phyloP scores from a whole-genome alignment of 2,329 filamentous ascomycete genomes.

The Whalleya microplaca region DNA sequence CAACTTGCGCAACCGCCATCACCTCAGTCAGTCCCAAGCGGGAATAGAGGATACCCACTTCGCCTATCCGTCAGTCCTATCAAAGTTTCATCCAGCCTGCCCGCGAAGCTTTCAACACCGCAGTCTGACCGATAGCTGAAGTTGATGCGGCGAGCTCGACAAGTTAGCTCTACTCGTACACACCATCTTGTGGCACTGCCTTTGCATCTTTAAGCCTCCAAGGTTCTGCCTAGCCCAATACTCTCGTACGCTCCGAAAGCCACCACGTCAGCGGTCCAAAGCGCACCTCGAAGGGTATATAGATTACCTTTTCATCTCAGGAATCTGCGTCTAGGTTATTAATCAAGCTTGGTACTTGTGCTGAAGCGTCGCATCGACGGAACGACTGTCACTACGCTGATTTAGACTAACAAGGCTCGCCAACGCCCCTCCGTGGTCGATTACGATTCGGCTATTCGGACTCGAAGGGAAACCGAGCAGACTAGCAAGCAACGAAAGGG shows the following conservation, averaged over 20 bases:
- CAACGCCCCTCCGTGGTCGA: neutral
- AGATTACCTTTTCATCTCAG: constrained; percentile 39
- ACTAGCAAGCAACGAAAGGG: constrained; percentile 10
- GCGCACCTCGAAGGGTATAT: constrained; percentile 38
- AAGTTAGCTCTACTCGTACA: constrained; percentile 31
- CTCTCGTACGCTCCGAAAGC: constrained; percentile 38
- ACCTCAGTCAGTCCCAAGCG: constrained; percentile 30
- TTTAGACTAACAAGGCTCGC: constrained; percentile 1
- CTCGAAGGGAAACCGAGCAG: neutral
- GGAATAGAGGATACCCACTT: constrained; percentile 34
- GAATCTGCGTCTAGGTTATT: constrained; percentile 33
- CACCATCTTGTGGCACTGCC: constrained; percentile 31
- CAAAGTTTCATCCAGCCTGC: constrained; percentile 28
- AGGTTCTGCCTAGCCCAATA: constrained; percentile 27
- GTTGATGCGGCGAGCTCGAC: constrained; percentile 23
- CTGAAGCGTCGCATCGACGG: constrained; percentile 11
- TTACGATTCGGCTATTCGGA: constrained; percentile 13
- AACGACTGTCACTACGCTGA: constrained; percentile 9
- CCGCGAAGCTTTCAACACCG: constrained; percentile 33
- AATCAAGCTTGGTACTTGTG: constrained; percentile 10
- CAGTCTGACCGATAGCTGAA: constrained; percentile 34
- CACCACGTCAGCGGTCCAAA: constrained; percentile 33
- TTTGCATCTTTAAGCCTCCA: constrained; percentile 29
- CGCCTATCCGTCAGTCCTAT: constrained; percentile 25
- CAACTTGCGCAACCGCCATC: constrained; percentile 36